Conservation (phyloP, 345 rosid genomes). For the Sonneratia alba region DNA sequence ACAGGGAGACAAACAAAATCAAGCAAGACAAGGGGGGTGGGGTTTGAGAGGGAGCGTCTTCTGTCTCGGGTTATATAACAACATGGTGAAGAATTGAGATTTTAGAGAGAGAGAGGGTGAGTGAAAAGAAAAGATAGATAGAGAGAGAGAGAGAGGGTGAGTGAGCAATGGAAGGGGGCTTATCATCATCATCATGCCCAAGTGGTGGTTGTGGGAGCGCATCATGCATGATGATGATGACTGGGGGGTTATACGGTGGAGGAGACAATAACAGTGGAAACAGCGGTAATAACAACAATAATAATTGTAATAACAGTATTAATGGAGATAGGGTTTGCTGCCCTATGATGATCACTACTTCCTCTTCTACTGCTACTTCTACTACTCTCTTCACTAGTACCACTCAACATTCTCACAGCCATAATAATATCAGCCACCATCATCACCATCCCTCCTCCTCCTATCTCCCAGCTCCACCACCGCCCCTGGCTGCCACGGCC, state of each 20-base stretch:
- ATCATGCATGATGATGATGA: constrained; percentile 44
- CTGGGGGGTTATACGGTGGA: constrained; percentile 41
- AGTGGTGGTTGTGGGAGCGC: constrained; percentile 31
- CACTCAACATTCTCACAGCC: constrained; percentile 20
- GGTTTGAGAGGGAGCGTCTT: neutral
- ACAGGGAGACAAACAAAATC: neutral
- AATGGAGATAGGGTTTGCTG: constrained; percentile 29
- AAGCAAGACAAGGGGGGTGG: neutral
- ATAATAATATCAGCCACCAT: constrained; percentile 12
- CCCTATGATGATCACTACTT: constrained; percentile 56
- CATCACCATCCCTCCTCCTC: constrained; percentile 22
- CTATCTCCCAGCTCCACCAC: constrained; percentile 10
- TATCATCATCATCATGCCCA: constrained; percentile 22
- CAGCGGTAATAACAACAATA: too few species aligned
- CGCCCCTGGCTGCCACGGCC: constrained; percentile 1
- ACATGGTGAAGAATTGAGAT: constrained; percentile 7
- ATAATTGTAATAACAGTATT: neutral
- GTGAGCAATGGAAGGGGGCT: constrained; percentile 38
- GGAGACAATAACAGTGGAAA: constrained; percentile 24
- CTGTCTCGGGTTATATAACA: neutral
- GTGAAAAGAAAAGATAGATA: neutral
- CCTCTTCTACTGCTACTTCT: constrained; percentile 25
- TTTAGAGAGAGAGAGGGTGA: constrained; percentile 12
- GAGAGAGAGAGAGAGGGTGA: constrained; percentile 7
- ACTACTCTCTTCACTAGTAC: constrained; percentile 16